Conservation (phyloP, 352 stramenopile genomes). For the Phytophthora lateralis region DNA sequence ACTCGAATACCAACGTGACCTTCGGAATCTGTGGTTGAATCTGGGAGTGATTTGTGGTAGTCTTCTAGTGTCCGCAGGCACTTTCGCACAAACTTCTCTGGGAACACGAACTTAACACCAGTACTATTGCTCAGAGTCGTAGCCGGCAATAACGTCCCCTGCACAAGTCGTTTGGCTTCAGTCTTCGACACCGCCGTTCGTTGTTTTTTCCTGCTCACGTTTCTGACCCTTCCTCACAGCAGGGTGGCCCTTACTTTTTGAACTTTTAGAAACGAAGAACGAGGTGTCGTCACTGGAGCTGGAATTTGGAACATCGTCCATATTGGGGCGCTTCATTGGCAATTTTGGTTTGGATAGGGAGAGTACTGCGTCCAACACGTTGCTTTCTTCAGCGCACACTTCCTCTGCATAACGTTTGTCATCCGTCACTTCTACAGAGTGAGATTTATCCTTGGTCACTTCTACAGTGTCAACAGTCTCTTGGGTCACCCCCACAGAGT, state of each 20-base stretch:
- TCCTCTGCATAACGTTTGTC: not conserved
- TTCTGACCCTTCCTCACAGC: not conserved
- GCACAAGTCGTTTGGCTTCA: conserved; percentile 10
- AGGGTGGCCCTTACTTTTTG: not conserved
- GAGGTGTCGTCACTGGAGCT: conserved; percentile 1
- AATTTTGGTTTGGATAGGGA: not conserved
- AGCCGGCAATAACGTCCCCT: not conserved
- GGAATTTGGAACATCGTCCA: too few species aligned
- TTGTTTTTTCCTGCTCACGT: conserved; percentile 5
- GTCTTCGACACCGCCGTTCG: not conserved
- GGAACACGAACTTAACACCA: conserved; percentile 1
- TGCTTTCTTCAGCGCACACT: not conserved
- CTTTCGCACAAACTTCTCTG: not conserved
- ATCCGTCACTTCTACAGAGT: not conserved
- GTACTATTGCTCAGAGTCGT: not conserved
- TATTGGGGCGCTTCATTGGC: not conserved
- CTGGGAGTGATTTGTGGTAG: not conserved
- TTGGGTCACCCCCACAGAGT: not conserved
- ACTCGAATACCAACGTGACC: conserved; percentile 1
- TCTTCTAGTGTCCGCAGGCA: not conserved
- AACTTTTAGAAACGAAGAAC: not conserved
- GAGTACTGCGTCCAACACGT: not conserved
- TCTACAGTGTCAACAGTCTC: not conserved
- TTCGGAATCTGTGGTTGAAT: not conserved
- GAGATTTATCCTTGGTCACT: not conserved